phyloP scores from a whole-genome alignment of 2,329 filamentous ascomycete genomes.

The Claviceps spartinae region DNA sequence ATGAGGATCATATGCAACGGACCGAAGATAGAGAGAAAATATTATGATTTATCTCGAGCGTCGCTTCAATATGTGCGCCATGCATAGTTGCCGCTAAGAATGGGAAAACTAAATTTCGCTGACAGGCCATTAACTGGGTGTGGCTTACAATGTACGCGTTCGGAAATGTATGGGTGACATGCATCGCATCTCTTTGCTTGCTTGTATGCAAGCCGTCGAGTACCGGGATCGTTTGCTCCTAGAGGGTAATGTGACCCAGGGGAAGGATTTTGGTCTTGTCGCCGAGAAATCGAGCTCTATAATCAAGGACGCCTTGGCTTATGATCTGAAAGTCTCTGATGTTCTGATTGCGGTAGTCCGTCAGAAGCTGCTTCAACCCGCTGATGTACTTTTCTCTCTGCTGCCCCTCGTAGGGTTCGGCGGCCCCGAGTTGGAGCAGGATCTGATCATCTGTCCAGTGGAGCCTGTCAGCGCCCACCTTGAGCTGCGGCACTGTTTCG shows the following conservation, averaged over 20 bases:
- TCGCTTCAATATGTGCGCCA: not conserved
- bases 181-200: not conserved
- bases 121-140: not conserved
- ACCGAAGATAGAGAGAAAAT: not conserved
- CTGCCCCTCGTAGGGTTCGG: slow-evolving; percentile 48
- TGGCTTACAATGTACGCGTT: slow-evolving; percentile 4
- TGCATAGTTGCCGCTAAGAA: not conserved
- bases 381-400: slow-evolving; percentile 48
- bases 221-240: not conserved
- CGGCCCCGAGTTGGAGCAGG: slow-evolving; percentile 55
- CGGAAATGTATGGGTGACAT: not conserved
- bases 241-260: slow-evolving; percentile 32
- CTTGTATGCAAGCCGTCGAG: not conserved
- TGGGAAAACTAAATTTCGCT: not conserved
- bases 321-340: slow-evolving; percentile 54
- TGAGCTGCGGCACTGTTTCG: slow-evolving; percentile 8
- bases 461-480: slow-evolving; percentile 34
- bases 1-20: not conserved
- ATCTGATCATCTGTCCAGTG: slow-evolving; percentile 53
- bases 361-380: slow-evolving; percentile 48
- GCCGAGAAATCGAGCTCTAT: slow-evolving; percentile 49
- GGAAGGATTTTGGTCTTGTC: slow-evolving; percentile 51
- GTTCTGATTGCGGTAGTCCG: slow-evolving; percentile 43
- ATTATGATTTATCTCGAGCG: not conserved
- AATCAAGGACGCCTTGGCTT: slow-evolving; percentile 52